Evolutionary conservation across 805 yeast species (phyloP).

Genomic region (Pichia occidentalis): DNA sequence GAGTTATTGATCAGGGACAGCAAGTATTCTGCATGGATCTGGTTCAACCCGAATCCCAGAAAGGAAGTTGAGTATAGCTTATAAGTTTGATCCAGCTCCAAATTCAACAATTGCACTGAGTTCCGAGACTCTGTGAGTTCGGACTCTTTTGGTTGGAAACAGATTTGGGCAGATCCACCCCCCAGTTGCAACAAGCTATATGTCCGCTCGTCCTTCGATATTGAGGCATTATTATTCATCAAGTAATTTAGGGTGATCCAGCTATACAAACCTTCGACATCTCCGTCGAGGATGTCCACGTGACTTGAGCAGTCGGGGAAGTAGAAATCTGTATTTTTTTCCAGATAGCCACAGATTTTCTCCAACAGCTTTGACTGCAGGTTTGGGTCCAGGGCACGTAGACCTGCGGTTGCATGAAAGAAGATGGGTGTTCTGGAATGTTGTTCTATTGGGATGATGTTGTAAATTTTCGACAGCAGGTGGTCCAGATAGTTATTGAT

Average conservation of each 20-base stretch:
- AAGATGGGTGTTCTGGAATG: slow-evolving; percentile 59
- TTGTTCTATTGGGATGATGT: slow-evolving; percentile 54
- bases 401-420: slow-evolving; percentile 65
- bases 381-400: slow-evolving; percentile 49
- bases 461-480: slow-evolving; percentile 41
- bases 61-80: slow-evolving; percentile 50
- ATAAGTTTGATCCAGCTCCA: slow-evolving; percentile 37
- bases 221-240: slow-evolving; percentile 37
- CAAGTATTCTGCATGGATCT: slow-evolving; percentile 44
- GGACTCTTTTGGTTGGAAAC: slow-evolving; percentile 52
- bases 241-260: slow-evolving; percentile 61
- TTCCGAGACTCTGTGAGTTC: slow-evolving; percentile 40
- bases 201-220: slow-evolving; percentile 36
- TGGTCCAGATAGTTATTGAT: slow-evolving; percentile 47
- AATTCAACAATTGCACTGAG: slow-evolving; percentile 33
- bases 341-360: slow-evolving; percentile 44
- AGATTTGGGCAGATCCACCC: slow-evolving; percentile 60
- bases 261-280: slow-evolving; percentile 58
- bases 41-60: slow-evolving; percentile 55
- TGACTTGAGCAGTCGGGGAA: slow-evolving; percentile 59
- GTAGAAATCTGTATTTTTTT: slow-evolving; percentile 41
- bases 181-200: slow-evolving; percentile 60
- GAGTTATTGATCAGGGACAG: slow-evolving; percentile 26
- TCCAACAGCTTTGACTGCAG: slow-evolving; percentile 38
- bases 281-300: slow-evolving; percentile 56